phyloP scores from a whole-genome alignment of 2,329 filamentous ascomycete genomes.

The Fusarium burgessii region DNA sequence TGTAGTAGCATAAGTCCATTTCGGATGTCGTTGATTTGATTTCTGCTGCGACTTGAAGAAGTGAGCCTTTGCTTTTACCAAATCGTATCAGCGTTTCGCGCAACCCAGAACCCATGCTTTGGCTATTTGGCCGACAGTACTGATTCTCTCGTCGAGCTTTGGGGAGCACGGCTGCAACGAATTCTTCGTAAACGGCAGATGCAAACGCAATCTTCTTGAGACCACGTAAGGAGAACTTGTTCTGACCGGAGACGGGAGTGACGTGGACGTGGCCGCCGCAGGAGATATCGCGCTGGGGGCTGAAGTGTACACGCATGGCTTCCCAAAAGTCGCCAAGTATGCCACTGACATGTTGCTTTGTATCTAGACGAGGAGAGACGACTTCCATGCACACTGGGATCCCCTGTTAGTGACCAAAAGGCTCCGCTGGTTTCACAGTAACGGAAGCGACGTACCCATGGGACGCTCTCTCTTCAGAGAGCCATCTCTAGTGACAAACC shows the following conservation, averaged over 20 bases:
- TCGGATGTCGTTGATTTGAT: constrained; percentile 46
- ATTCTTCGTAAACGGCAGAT: constrained; percentile 52
- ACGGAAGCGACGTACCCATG: constrained; percentile 47
- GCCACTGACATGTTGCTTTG: constrained; percentile 48
- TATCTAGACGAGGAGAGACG: constrained; percentile 55
- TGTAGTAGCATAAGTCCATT: constrained; percentile 52
- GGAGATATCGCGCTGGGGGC: constrained; percentile 50
- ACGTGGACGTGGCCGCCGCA: constrained; percentile 57
- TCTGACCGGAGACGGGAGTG: constrained; percentile 50
- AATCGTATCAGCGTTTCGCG: constrained; percentile 43
- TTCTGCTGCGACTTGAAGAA: constrained; percentile 49
- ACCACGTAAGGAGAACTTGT: constrained; percentile 52
- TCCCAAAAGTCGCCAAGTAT: constrained; percentile 57
- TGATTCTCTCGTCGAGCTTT: constrained; percentile 51
- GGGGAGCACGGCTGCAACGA: constrained; percentile 50
- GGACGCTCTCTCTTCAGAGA: constrained; percentile 54
- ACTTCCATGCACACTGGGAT: constrained; percentile 56
- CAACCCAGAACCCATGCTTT: constrained; percentile 50
- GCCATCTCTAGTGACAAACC: constrained; percentile 57
- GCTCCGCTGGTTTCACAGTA: background rate
- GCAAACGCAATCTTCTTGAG: constrained; percentile 56
- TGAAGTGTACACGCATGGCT: constrained; percentile 57
- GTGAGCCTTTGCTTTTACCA: constrained; percentile 44
- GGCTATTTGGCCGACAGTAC: constrained; percentile 52
- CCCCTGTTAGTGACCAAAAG: constrained; percentile 20